Percentiles rank a stretch among this genome's conserved stretches.
Evolutionary conservation across 2,329 filamentous ascomycete species (phyloP).

Genomic region (Pseudocercospora crystallina): DNA sequence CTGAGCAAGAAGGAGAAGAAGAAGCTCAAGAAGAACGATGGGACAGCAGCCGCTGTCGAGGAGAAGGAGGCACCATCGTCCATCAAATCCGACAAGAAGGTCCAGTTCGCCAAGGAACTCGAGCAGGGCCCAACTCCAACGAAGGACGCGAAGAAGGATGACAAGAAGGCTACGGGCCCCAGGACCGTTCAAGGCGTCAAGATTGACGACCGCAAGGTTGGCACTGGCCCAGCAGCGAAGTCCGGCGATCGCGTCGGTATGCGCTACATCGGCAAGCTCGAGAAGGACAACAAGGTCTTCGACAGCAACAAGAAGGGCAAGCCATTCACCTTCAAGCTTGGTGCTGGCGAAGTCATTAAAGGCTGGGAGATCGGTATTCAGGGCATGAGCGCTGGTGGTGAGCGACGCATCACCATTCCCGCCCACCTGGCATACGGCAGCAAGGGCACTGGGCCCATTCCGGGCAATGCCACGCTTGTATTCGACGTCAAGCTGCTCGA

Average conservation of each 20-base stretch:
- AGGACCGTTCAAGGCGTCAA: constrained; percentile 86
- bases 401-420: constrained; percentile 89
- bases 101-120: constrained; percentile 98
- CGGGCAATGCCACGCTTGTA: constrained; percentile 82
- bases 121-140: constrained; percentile 91
- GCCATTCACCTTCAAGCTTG: constrained; percentile 94
- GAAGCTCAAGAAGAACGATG: constrained; percentile 98
- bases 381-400: constrained; percentile 90
- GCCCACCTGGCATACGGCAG: constrained; percentile 85
- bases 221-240: constrained; percentile 81
- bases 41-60: constrained; percentile 69
- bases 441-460: constrained; percentile 73
- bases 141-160: constrained; percentile 45
- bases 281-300: constrained; percentile 90
- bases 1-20: constrained; percentile 95
- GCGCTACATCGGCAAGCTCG: constrained; percentile 93
- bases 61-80: constrained; percentile 49
- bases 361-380: constrained; percentile 94
- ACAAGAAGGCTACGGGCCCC: constrained; percentile 60
- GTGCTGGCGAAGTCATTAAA: constrained; percentile 94
- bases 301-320: constrained; percentile 99
- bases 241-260: constrained; percentile 87
- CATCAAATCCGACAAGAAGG: constrained; percentile 80
- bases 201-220: constrained; percentile 92
- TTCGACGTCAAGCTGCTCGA: constrained; percentile 69